Evolutionary conservation across 2,329 filamentous ascomycete species (phyloP).

Genomic region (Coniochaeta sp.): DNA sequence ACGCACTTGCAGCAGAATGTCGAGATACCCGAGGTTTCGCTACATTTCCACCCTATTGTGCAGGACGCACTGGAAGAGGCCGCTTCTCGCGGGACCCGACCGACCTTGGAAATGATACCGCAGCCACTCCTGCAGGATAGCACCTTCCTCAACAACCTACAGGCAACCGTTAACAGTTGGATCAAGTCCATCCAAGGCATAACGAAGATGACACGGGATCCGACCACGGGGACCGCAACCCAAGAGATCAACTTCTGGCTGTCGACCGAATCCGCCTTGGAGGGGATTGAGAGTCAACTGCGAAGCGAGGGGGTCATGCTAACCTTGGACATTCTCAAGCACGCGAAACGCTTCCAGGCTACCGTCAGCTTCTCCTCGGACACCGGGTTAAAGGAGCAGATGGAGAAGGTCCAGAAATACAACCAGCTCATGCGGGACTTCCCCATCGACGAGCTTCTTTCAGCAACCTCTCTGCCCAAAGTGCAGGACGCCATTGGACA

Average conservation of each 20-base stretch:
- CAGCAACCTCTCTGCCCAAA: slow-evolving; percentile 82
- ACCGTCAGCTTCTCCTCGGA: slow-evolving; percentile 96
- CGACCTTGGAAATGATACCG: slow-evolving; percentile 74
- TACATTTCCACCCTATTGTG: slow-evolving; percentile 84
- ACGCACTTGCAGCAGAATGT: slow-evolving; percentile 94
- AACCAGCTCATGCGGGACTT: slow-evolving; percentile 99
- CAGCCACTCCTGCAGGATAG: slow-evolving; percentile 74
- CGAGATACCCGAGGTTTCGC: slow-evolving; percentile 86
- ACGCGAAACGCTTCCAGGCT: slow-evolving; percentile 96
- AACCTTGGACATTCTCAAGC: slow-evolving; percentile 89
- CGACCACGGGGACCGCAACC: slow-evolving; percentile 67
- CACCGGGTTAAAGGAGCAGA: slow-evolving; percentile 91
- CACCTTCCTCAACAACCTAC: slow-evolving; percentile 85
- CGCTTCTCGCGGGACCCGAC: slow-evolving; percentile 54
- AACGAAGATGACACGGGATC: slow-evolving; percentile 87
- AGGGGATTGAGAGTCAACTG: slow-evolving; percentile 85
- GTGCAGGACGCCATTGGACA: slow-evolving; percentile 81
- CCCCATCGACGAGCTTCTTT: slow-evolving; percentile 87
- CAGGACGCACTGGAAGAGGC: slow-evolving; percentile 79
- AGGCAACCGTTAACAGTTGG: slow-evolving; percentile 93
- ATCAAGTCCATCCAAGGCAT: slow-evolving; percentile 98
- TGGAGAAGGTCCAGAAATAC: slow-evolving; percentile 95
- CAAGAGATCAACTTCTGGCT: slow-evolving; percentile 99
- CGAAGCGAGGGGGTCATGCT: slow-evolving; percentile 81
- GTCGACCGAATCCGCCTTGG: slow-evolving; percentile 89